Percentiles rank a stretch among this genome's conserved stretches.
These are phyloP conservation scores for Exophiala sp. DNA, from an alignment of 2,329 filamentous ascomycete species.

Conservation along the genomic window DNA sequence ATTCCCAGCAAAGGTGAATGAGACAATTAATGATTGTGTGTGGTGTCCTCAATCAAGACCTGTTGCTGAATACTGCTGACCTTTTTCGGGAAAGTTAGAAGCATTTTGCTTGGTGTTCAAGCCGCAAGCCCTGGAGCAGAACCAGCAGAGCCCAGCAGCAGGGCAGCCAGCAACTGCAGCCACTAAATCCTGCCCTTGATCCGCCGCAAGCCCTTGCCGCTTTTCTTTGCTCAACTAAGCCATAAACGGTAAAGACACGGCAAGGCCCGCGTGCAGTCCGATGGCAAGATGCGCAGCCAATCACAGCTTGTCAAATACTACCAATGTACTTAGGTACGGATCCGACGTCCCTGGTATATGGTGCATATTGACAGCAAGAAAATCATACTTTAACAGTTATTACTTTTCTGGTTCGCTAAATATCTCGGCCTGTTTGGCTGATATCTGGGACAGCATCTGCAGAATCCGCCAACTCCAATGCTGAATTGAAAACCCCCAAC, in stretches of 20 bases:
- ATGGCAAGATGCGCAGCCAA: not conserved
- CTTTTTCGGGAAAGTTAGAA: slow-evolving; percentile 14
- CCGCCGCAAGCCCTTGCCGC: slow-evolving; percentile 7
- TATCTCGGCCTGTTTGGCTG: not conserved
- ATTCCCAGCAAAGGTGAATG: slow-evolving; percentile 1
- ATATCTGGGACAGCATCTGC: not conserved
- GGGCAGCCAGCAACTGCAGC: not conserved
- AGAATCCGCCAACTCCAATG: slow-evolving; percentile 20
- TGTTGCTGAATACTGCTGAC: slow-evolving; percentile 8
- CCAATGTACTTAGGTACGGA: too few relatives aligned
- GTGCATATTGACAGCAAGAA: too few relatives aligned
- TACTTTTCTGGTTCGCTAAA: not conserved
- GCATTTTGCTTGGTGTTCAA: slow-evolving; percentile 13
- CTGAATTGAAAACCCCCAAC: slow-evolving; percentile 6
- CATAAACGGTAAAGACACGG: not conserved
- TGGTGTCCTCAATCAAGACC: not conserved
- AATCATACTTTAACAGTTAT: not conserved
- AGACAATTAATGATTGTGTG: not conserved
- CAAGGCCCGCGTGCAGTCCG: not conserved
- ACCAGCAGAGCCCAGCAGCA: not conserved
- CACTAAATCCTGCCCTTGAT: not conserved
- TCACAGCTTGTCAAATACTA: not conserved
- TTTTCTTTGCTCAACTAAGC: not conserved
- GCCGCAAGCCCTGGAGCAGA: not conserved
- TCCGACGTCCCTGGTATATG: too few relatives aligned